A percentile compares a stretch with the other conserved stretches of the same genome.
These are phyloP conservation scores for Coniochaeta sp. DNA, from an alignment of 2,329 filamentous ascomycete species.

Conservation along the genomic window DNA sequence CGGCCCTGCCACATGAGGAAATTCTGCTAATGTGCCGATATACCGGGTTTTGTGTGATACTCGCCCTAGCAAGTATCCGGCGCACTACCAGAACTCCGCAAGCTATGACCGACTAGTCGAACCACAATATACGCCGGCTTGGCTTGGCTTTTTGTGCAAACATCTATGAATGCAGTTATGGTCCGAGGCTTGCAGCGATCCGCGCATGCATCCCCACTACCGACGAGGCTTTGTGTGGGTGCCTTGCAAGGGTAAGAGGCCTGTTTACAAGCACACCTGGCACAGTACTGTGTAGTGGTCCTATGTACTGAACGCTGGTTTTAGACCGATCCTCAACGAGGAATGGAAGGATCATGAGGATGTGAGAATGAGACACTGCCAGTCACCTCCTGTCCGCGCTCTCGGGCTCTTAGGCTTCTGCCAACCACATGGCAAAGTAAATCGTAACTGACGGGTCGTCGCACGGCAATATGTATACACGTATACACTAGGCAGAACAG, in stretches of 20 bases:
- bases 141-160: neutral
- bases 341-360: neutral
- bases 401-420: neutral
- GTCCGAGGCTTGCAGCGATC: neutral
- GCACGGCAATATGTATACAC: too few species aligned
- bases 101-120: neutral
- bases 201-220: neutral
- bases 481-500: too few species aligned
- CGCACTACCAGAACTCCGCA: neutral
- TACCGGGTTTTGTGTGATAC: neutral
- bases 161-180: neutral
- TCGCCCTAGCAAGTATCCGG: neutral
- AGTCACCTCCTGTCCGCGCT: neutral
- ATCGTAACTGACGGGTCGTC: neutral
- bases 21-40: neutral
- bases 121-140: neutral
- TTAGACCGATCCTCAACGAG: neutral
- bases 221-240: neutral
- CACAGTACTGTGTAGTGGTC: too few species aligned
- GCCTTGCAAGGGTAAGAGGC: neutral
- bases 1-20: neutral
- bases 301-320: too few species aligned
- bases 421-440: neutral
- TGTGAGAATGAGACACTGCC: neutral
- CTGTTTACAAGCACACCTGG: neutral